These are phyloP conservation scores for Colletotrichum horii DNA, from an alignment of 2,329 filamentous ascomycete species.

Conservation along the genomic window DNA sequence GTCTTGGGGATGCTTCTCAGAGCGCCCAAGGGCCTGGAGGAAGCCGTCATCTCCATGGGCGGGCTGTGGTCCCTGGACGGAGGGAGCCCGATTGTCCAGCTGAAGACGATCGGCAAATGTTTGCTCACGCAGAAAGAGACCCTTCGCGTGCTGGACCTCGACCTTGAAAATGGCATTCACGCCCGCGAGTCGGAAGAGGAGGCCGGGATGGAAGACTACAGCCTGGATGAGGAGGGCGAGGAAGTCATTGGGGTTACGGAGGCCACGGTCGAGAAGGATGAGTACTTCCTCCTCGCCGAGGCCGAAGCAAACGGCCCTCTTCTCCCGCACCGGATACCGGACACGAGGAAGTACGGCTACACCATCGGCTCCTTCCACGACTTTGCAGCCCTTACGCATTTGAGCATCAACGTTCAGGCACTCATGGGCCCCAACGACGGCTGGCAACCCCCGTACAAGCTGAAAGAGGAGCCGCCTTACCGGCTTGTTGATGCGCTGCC, in stretches of 20 bases:
- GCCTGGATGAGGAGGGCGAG: background rate
- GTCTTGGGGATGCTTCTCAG: constrained; percentile 18
- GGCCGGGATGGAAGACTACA: background rate
- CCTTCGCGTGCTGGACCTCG: constrained; percentile 10
- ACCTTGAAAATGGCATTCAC: background rate
- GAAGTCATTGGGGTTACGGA: constrained; percentile 33
- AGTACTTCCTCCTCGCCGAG: background rate
- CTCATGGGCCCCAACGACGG: background rate
- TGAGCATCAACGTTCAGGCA: background rate
- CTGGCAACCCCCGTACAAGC: background rate
- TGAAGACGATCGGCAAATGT: constrained; percentile 7
- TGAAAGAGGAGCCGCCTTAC: background rate
- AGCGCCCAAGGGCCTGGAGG: constrained; percentile 8
- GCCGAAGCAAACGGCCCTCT: background rate
- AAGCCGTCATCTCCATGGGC: background rate
- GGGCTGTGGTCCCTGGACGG: background rate
- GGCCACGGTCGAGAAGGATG: constrained; percentile 30
- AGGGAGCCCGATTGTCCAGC: background rate
- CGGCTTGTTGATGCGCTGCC: constrained; percentile 18
- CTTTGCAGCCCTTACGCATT: constrained; percentile 2
- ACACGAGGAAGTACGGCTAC: background rate
- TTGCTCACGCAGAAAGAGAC: constrained; percentile 5
- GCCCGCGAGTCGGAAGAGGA: background rate
- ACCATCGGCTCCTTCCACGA: constrained; percentile 14
- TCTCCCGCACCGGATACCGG: background rate